Evolutionary conservation across 2,329 filamentous ascomycete genomes (phyloP), one percentile per base, ranked within the genome.

Genomic region (Phialocephala subalpina): DNA sequence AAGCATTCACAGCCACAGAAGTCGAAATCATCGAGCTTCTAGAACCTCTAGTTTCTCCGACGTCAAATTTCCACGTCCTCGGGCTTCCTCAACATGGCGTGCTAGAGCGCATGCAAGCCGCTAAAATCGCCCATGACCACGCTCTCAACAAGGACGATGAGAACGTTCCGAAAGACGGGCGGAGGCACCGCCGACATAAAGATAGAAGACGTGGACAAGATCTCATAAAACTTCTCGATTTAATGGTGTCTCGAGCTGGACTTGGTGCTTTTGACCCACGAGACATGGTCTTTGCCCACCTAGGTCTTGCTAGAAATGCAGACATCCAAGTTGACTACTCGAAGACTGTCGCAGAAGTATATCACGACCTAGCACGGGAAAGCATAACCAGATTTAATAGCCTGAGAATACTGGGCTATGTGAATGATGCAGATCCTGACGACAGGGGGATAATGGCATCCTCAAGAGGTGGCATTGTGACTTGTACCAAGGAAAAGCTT

Each of bases 221-320:
- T 25, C 45, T 49, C 16, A 49, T 4, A 14, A 49, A 7, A 25
- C 45, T 56, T 33, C 4, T 56, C 27, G 33, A 56, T 8, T 7
- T 35, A 3, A 36, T 56, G 27, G 27, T 20, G 5, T 33, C 27
- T 18, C 27, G 52, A 3, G 27, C 27, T 18, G 52, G 52, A 35
- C n/a, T 56, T n/a, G 52, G 33, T 4, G 52, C 27, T n/a, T 56
- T 9, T 16, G 33, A 56, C n/a, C n/a, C n/a, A n/a, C n/a, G n/a
- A n/a, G n/a, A n/a, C n/a, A n/a, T n/a, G n/a, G n/a, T n/a, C n/a
- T 56, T 5, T 14, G 52, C 52, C 14, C 27, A 56, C 22, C 52
- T 56, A 6, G 52, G 52, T n/a, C 27, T 56, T n/a, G 52, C 33
- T 3, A 56, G 35, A 56, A 20, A 56, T 36, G 33, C 27, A 35